Conservation (phyloP, 2,329 filamentous ascomycete species). For the Xylariomycetidae sp. region DNA sequence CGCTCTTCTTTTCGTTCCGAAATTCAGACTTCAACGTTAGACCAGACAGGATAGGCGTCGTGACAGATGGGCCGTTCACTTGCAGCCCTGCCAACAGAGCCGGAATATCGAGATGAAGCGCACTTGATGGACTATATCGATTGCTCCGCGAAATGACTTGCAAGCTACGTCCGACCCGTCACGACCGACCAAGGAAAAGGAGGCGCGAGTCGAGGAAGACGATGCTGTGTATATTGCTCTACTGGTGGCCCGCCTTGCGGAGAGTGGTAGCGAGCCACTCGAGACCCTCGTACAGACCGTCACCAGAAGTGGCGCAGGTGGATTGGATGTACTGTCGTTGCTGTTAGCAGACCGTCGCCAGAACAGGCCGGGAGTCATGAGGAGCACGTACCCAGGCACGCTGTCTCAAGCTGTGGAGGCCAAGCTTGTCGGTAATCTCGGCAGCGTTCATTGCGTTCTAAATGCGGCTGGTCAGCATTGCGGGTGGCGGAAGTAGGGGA, state of each 20-base stretch:
- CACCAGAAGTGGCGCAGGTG: constrained; percentile 96
- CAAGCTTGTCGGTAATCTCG: constrained; percentile 99
- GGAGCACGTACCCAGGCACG: constrained; percentile 83
- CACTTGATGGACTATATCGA: constrained; percentile 48
- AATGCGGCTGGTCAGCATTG: constrained; percentile 12
- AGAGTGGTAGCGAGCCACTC: constrained; percentile 84
- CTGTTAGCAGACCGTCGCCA: constrained; percentile 13
- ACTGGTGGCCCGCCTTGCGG: constrained; percentile 65
- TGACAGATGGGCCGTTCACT: constrained; percentile 16
- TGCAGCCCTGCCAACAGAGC: constrained; percentile 21
- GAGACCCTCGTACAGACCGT: constrained; percentile 98
- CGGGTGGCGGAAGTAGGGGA: no score
- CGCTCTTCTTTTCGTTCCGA: constrained; percentile 27
- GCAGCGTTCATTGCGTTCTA: constrained; percentile 99
- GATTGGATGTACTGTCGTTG: constrained; percentile 87
- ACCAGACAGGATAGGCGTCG: constrained; percentile 12
- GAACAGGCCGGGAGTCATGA: constrained; percentile 1
- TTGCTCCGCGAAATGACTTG: constrained; percentile 48
- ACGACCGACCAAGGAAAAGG: constrained; percentile 34
- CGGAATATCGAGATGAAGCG: constrained; percentile 29
- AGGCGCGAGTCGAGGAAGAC: constrained; percentile 34
- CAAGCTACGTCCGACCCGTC: constrained; percentile 54
- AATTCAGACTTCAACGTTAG: constrained; percentile 25
- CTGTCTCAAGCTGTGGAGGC: constrained; percentile 97
- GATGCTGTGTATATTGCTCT: constrained; percentile 36